Conservation (phyloP, 1,284 basidiomycete genomes). For the Schizophyllum commune region DNA sequence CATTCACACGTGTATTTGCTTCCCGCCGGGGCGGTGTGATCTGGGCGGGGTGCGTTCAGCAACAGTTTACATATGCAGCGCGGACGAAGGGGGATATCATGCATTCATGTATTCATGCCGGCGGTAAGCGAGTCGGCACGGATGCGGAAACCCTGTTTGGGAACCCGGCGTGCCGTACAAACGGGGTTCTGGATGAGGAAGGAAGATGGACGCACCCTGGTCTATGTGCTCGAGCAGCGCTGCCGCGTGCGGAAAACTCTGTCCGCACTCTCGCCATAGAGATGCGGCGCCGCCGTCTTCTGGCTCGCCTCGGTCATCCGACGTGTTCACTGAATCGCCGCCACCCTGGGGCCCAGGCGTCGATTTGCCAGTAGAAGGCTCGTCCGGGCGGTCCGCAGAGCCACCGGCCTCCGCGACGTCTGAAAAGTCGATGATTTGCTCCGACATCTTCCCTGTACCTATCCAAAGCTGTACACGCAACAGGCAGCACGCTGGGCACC, state of each 20-base stretch:
- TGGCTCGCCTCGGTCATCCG: not conserved
- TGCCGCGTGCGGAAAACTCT: not conserved
- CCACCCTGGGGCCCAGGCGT: not conserved
- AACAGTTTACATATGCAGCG: not conserved
- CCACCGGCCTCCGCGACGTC: no score
- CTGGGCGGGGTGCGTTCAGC: not conserved
- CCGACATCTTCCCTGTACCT: no score
- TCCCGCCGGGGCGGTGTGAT: not conserved
- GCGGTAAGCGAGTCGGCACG: not conserved
- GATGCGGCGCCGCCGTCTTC: not conserved
- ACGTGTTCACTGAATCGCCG: not conserved
- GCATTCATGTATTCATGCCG: not conserved
- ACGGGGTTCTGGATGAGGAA: not conserved
- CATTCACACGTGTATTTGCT: not conserved
- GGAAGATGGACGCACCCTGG: not conserved
- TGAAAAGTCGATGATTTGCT: no score
- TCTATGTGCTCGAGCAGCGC: not conserved
- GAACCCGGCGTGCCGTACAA: not conserved
- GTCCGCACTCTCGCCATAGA: not conserved
- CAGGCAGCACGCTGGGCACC: no score
- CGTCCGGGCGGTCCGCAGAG: no score
- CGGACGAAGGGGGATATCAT: not conserved
- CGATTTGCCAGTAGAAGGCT: not conserved
- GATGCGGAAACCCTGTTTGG: not conserved
- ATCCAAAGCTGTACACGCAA: no score